These are phyloP conservation scores for Pinus taeda DNA, from an alignment of 75 land plant species.

Conservation along the genomic window DNA sequence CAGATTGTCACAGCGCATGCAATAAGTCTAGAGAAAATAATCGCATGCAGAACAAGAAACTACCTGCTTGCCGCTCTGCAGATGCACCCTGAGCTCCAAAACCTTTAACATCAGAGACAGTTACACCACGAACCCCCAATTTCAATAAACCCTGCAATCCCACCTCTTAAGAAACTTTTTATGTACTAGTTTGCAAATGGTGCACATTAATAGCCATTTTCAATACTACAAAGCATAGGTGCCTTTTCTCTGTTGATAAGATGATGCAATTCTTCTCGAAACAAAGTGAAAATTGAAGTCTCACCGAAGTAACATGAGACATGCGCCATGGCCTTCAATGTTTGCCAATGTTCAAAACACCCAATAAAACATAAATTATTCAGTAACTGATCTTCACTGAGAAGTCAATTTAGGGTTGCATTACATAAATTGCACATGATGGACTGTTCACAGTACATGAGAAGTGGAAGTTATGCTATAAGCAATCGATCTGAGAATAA, in stretches of 20 bases:
- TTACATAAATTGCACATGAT: too few relatives aligned
- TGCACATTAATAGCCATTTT: background rate
- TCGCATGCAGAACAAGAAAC: background rate
- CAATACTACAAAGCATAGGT: background rate
- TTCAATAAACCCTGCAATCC: constrained; percentile 58
- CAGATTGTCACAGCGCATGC: background rate
- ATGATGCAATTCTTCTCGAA: background rate
- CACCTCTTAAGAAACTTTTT: background rate
- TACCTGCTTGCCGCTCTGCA: constrained; percentile 87
- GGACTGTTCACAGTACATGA: too few relatives aligned
- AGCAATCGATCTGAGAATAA: background rate
- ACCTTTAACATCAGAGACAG: constrained; percentile 83
- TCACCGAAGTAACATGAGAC: constrained; percentile 41
- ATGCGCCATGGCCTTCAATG: constrained; percentile 62
- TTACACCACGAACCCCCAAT: constrained; percentile 87
- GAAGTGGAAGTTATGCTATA: background rate
- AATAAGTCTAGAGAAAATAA: background rate
- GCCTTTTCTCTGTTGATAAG: background rate
- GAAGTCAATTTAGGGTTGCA: too few relatives aligned
- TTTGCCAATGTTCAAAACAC: constrained; percentile 11
- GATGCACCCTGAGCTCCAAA: constrained; percentile 92
- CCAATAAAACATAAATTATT: background rate
- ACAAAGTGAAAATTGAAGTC: background rate
- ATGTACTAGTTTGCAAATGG: background rate
- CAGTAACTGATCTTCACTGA: background rate